These are phyloP conservation scores for Daphne laureola DNA, from an alignment of 441 rosid genomes.

Conservation along the genomic window DNA sequence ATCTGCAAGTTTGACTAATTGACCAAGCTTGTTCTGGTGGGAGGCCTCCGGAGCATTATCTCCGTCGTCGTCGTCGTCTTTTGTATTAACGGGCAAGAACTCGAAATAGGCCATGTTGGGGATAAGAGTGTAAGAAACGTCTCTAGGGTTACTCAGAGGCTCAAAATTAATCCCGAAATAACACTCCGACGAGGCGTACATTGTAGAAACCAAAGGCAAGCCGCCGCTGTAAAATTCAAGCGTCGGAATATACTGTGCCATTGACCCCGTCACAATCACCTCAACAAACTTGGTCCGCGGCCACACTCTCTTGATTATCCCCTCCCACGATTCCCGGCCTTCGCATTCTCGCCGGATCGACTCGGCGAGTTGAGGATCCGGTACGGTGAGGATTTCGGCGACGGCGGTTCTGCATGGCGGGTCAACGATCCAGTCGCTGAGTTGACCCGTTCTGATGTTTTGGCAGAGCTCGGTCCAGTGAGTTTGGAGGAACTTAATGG, in stretches of 20 bases:
- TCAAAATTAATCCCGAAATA: slow-evolving; percentile 75
- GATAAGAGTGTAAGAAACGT: slow-evolving; percentile 79
- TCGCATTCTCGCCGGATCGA: slow-evolving; percentile 43
- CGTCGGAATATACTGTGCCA: slow-evolving; percentile 85
- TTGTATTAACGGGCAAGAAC: slow-evolving; percentile 70
- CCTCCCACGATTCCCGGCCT: slow-evolving; percentile 65
- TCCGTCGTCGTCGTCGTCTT: slow-evolving; percentile 21
- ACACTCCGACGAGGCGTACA: slow-evolving; percentile 94
- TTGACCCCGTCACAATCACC: slow-evolving; percentile 81
- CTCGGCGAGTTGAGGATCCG: slow-evolving; percentile 44
- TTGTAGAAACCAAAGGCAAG: slow-evolving; percentile 67
- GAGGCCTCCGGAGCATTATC: slow-evolving; percentile 28
- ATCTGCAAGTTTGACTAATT: slow-evolving; percentile 57
- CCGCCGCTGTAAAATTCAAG: slow-evolving; percentile 78
- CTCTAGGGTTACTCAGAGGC: slow-evolving; percentile 57
- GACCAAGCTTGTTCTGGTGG: slow-evolving; percentile 11
- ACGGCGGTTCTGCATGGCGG: slow-evolving; percentile 43
- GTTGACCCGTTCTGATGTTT: slow-evolving; percentile 49
- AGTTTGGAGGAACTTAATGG: slow-evolving; percentile 70
- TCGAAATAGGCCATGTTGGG: slow-evolving; percentile 90
- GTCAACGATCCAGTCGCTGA: slow-evolving; percentile 73
- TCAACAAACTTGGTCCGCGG: slow-evolving; percentile 79
- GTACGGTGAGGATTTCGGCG: slow-evolving; percentile 25
- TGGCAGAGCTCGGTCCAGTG: slow-evolving; percentile 56
- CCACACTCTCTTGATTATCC: slow-evolving; percentile 72